A percentile compares a stretch with the other conserved stretches of the same genome.
phyloP scores from a whole-genome alignment of 805 yeast genomes.

The Ogataea philodendri region DNA sequence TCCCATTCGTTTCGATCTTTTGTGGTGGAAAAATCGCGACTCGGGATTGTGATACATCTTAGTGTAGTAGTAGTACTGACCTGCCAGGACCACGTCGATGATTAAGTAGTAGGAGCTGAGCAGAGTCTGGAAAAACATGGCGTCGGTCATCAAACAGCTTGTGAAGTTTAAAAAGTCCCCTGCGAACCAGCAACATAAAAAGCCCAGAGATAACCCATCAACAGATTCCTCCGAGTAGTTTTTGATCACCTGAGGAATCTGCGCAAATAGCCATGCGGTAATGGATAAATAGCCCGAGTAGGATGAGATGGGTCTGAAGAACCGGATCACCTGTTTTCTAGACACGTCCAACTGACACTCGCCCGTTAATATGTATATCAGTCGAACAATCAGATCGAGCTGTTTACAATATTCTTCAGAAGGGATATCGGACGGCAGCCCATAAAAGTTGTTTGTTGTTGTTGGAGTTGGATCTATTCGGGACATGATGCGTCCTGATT shows the following conservation, averaged over 20 bases:
- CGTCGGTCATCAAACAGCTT: slow-evolving; percentile 47
- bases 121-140: slow-evolving; percentile 46
- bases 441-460: not conserved
- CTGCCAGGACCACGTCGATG: slow-evolving; percentile 44
- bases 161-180: slow-evolving; percentile 59
- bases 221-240: slow-evolving; percentile 61
- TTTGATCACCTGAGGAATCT: slow-evolving; percentile 63
- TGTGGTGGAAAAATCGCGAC: slow-evolving; percentile 27
- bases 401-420: slow-evolving; percentile 20
- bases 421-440: slow-evolving; percentile 3
- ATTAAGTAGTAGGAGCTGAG: slow-evolving; percentile 48
- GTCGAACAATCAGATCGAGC: slow-evolving; percentile 23
- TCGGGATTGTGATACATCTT: slow-evolving; percentile 38
- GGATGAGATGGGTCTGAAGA: slow-evolving; percentile 28
- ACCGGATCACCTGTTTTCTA: slow-evolving; percentile 18
- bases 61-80: slow-evolving; percentile 50
- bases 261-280: slow-evolving; percentile 70
- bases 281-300: slow-evolving; percentile 41
- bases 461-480: slow-evolving; percentile 9
- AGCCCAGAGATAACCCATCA: slow-evolving; percentile 62
- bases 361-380: slow-evolving; percentile 28
- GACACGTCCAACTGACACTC: slow-evolving; percentile 22
- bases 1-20: slow-evolving; percentile 16
- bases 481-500: slow-evolving; percentile 8
- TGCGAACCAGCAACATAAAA: slow-evolving; percentile 59